Evolutionary conservation across 192 early-diverging fungal species (phyloP).

Genomic region (Lobosporangium transversale): DNA sequence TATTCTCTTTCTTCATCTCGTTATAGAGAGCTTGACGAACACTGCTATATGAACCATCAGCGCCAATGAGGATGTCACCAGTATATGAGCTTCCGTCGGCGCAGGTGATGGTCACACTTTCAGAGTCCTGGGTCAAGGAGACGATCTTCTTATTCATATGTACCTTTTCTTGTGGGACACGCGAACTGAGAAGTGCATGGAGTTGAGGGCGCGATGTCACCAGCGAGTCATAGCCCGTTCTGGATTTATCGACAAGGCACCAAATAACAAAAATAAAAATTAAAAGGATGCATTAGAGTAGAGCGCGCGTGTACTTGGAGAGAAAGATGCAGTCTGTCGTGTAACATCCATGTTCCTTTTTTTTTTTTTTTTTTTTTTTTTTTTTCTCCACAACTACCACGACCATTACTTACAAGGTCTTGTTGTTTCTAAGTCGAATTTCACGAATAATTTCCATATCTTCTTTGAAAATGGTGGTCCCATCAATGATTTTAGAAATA

Average conservation of each 20-base stretch:
- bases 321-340: too few species aligned
- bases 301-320: not conserved
- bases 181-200: conserved; percentile 13
- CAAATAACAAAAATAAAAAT: too few species aligned
- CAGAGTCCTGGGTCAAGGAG: conserved; percentile 10
- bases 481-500: conserved; percentile 29
- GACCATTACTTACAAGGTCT: conserved; percentile 3
- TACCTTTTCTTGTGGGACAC: conserved; percentile 32
- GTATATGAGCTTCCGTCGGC: conserved; percentile 21
- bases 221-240: not conserved
- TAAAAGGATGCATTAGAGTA: not conserved
- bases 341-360: too few species aligned
- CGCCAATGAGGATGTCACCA: conserved; percentile 34
- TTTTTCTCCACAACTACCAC: not conserved
- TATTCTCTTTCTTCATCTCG: conserved; percentile 19
- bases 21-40: conserved; percentile 22
- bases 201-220: conserved; percentile 28
- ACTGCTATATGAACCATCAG: conserved; percentile 27
- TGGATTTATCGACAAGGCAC: not conserved
- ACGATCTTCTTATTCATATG: conserved; percentile 26
- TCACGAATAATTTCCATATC: conserved; percentile 41
- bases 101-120: conserved; percentile 35
- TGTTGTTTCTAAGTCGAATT: conserved; percentile 34
- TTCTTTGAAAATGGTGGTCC: conserved; percentile 30
- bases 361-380: not conserved